phyloP scores from a whole-genome alignment of 2,329 filamentous ascomycete genomes.

The Emydomyces testavorans region DNA sequence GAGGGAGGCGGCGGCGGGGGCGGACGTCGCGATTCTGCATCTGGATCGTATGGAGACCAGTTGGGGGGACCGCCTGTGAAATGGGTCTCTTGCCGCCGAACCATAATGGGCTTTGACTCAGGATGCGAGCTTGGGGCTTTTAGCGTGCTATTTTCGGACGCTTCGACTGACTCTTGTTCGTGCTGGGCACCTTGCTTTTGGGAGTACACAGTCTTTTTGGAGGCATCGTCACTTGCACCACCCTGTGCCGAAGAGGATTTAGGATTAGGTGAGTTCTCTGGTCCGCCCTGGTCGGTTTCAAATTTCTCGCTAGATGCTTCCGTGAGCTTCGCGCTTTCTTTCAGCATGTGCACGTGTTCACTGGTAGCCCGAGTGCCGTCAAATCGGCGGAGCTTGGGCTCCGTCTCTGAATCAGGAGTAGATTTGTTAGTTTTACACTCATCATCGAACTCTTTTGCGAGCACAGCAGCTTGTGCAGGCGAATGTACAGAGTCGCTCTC shows the following conservation, averaged over 20 bases:
- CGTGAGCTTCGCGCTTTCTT: slow-evolving; percentile 10
- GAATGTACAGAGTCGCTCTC: not conserved
- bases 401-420: not conserved
- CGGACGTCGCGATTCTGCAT: not conserved
- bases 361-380: not conserved
- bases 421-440: slow-evolving; percentile 4
- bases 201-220: slow-evolving; percentile 10
- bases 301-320: slow-evolving; percentile 12
- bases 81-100: slow-evolving; percentile 11
- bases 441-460: slow-evolving; percentile 8
- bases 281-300: slow-evolving; percentile 18
- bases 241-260: not conserved
- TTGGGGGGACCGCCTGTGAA: slow-evolving; percentile 19
- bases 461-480: not conserved
- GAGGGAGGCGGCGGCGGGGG: not conserved
- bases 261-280: not conserved
- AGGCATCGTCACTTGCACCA: not conserved
- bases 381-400: not conserved
- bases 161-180: slow-evolving; percentile 12
- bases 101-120: not conserved
- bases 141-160: slow-evolving; percentile 6
- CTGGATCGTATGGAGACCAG: slow-evolving; percentile 18
- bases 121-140: slow-evolving; percentile 16
- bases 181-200: slow-evolving; percentile 6
- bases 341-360: slow-evolving; percentile 7